Percentiles rank a stretch among this genome's conserved stretches.
phyloP scores from a whole-genome alignment of 2,329 filamentous ascomycete genomes.

The Fusarium sp. region DNA sequence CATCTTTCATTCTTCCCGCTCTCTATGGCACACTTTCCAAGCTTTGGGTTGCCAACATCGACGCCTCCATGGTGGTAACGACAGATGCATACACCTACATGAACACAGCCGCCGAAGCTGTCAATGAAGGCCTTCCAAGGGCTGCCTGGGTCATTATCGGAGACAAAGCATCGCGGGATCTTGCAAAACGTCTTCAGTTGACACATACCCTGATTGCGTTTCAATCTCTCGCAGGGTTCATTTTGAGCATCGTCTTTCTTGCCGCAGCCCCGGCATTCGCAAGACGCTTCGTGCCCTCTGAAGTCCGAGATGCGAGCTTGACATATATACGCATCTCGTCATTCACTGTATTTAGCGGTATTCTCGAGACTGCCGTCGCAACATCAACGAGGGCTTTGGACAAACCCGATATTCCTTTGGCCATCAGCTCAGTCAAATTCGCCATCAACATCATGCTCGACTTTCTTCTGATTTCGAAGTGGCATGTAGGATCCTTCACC shows the following conservation, averaged over 20 bases:
- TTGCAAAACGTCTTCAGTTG: constrained; percentile 65
- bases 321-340: constrained; percentile 74
- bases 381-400: constrained; percentile 74
- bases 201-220: constrained; percentile 73
- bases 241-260: constrained; percentile 71
- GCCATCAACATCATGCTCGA: constrained; percentile 75
- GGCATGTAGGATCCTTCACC: constrained; percentile 65
- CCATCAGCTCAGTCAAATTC: constrained; percentile 74
- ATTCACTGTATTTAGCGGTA: constrained; percentile 71
- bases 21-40: constrained; percentile 76
- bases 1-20: constrained; percentile 72
- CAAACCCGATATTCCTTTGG: constrained; percentile 74
- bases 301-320: constrained; percentile 67
- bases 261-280: constrained; percentile 67
- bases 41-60: constrained; percentile 77
- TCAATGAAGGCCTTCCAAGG: constrained; percentile 79
- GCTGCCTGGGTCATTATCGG: constrained; percentile 77
- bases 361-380: constrained; percentile 72
- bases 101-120: constrained; percentile 71
- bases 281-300: constrained; percentile 70
- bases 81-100: constrained; percentile 74
- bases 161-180: constrained; percentile 66
- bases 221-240: constrained; percentile 66
- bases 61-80: constrained; percentile 59
- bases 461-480: constrained; percentile 73